Evolutionary conservation across 768 basidiomycete species (phyloP), one percentile per base, ranked within the genome.

Genomic region (Artomyces pyxidatus): DNA sequence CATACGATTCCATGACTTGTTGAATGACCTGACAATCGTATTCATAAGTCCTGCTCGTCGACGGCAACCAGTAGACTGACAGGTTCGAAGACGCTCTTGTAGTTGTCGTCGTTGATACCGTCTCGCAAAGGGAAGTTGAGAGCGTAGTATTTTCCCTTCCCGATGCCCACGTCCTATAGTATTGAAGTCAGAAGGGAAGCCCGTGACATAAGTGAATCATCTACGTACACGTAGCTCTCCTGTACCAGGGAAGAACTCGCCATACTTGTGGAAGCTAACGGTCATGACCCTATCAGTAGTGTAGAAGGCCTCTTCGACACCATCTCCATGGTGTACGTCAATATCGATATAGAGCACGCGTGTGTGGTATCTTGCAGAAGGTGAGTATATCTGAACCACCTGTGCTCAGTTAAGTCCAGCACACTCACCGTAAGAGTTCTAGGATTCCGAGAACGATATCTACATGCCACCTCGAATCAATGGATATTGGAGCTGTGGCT

Each of bases 271-370:
- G 68, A 98, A 96, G 58, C 89, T 93, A 61, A 84, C 84, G 0
- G 95, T 98, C 96, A 98, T 98, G 49, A 99, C 96, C 38, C 96
- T 78, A 63, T 99, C 95, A 19, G 96, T 98, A 3, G 93, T 94
- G 66, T 98, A 99, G 65, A 99, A 99, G 0, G 96, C 96, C 67
- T 99, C 96, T 63, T 99, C 96, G 21, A 99, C 96, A 37, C 96
- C 96, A 65, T 99, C 96, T 14, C 96, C 96, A 53, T 99, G 96
- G 63, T 99, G 96, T 1, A 96, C 90, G 63, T 99, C 96, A 50
- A 99, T 94, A 62, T 99, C 96, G 57, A 99, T 93, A 67, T 99
- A 99, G 19, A 99, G 74, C 25, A 99, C 96, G 28, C 96, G 80
- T 11, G 80, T 80, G 62, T 98, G 93, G 66, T 96, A 96, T 57